A percentile compares a stretch with the other conserved stretches of the same genome.
Evolutionary conservation across 2,329 filamentous ascomycete species (phyloP).

Genomic region (Polychaeton citri): DNA sequence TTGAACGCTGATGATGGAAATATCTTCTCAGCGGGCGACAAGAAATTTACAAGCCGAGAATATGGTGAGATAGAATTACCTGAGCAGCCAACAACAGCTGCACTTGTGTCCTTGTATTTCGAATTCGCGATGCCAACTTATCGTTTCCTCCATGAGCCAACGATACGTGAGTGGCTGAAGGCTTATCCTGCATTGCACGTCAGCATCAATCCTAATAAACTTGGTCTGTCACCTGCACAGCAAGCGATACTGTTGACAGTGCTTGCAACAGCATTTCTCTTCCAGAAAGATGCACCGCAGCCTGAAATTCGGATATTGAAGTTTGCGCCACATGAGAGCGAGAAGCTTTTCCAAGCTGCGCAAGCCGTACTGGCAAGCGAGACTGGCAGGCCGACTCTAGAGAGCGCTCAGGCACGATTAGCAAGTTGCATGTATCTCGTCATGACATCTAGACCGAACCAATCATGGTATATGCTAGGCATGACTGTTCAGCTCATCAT

Average conservation of each 20-base stretch:
- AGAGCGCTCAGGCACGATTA: conserved; percentile 28
- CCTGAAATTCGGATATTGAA: conserved; percentile 9
- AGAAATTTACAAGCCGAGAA: conserved; percentile 30
- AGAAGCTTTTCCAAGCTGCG: conserved; percentile 14
- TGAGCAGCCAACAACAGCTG: conserved; percentile 15
- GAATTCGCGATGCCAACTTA: conserved; percentile 31
- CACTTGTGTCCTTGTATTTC: conserved; percentile 28
- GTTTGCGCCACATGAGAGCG: conserved; percentile 14
- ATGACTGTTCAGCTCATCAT: conserved; percentile 24
- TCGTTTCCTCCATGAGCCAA: conserved; percentile 32
- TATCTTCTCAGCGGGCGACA: conserved; percentile 39
- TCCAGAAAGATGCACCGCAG: conserved; percentile 22
- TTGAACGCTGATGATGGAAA: conserved; percentile 22
- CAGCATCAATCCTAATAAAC: conserved; percentile 25
- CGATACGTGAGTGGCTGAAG: conserved; percentile 29
- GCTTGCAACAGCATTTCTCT: conserved; percentile 34
- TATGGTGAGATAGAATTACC: conserved; percentile 31
- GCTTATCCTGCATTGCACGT: conserved; percentile 33
- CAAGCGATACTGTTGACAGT: conserved; percentile 39
- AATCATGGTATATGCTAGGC: conserved; percentile 26
- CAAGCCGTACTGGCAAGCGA: conserved; percentile 12
- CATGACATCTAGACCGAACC: conserved; percentile 23
- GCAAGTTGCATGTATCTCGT: conserved; percentile 27
- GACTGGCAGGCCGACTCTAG: conserved; percentile 13
- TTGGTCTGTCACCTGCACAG: conserved; percentile 20